These are phyloP conservation scores for Phytophthora hybrid DNA, from an alignment of 352 stramenopile genomes.

Conservation along the genomic window DNA sequence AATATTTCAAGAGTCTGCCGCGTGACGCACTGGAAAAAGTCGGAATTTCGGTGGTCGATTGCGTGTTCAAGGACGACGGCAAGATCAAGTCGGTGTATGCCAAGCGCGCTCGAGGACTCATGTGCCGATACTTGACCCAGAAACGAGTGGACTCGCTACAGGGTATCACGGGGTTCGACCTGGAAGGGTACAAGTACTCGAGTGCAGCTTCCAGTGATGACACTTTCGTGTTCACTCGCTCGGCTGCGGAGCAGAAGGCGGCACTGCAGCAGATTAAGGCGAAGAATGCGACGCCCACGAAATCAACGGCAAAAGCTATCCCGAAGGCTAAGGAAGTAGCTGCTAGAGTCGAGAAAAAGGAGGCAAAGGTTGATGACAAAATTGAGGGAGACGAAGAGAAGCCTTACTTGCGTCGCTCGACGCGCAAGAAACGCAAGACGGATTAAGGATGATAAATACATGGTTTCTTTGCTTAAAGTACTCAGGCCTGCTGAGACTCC, in stretches of 20 bases:
- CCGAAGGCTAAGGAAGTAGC: background rate
- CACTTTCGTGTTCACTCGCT: conserved; percentile 80
- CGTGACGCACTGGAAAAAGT: conserved; percentile 58
- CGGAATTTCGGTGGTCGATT: conserved; percentile 83
- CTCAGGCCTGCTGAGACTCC: no score
- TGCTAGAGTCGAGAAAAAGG: background rate
- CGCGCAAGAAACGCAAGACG: conserved; percentile 59
- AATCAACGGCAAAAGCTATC: background rate
- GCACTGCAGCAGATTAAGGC: conserved; percentile 42
- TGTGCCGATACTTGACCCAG: conserved; percentile 88
- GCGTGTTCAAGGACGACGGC: conserved; percentile 95
- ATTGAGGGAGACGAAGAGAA: conserved; percentile 15
- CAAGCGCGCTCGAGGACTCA: conserved; percentile 95
- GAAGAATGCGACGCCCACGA: conserved; percentile 36
- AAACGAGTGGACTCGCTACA: conserved; percentile 82
- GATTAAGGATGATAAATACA: conserved; percentile 20
- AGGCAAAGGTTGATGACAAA: background rate
- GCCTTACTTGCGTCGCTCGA: conserved; percentile 44
- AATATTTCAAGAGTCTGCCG: conserved; percentile 95
- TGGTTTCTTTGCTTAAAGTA: background rate
- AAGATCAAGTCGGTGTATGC: conserved; percentile 94
- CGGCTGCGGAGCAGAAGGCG: conserved; percentile 45
- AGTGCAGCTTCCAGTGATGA: conserved; percentile 61
- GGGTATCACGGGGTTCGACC: conserved; percentile 88
- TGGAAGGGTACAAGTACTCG: conserved; percentile 91